Conservation (phyloP, 2,329 filamentous ascomycete genomes). For the Colletotrichum lini region DNA sequence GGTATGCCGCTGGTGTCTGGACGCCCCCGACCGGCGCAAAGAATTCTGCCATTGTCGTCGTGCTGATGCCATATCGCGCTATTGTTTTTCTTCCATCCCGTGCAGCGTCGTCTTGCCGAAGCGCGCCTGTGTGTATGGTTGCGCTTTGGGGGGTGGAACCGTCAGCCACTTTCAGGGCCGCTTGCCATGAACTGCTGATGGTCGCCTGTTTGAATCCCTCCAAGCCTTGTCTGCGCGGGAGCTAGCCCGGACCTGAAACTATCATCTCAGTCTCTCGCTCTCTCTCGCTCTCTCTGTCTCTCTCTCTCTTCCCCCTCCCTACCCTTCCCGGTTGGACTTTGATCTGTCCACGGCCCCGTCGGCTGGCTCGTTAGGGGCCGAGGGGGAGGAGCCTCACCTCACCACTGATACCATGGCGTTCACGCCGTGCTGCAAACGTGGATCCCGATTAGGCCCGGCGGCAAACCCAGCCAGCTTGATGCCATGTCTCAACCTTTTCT, state of each 20-base stretch:
- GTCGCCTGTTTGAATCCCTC: slow-evolving; percentile 29
- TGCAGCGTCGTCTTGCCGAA: slow-evolving; percentile 38
- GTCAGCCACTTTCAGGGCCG: slow-evolving; percentile 38
- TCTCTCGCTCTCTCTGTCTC: too few relatives aligned
- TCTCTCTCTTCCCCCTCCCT: background rate
- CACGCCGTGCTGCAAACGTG: slow-evolving; percentile 37
- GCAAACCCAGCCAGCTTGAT: slow-evolving; percentile 19
- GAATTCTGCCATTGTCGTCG: slow-evolving; percentile 37
- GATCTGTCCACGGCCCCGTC: slow-evolving; percentile 39
- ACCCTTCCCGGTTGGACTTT: slow-evolving; percentile 21
- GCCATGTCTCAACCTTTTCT: slow-evolving; percentile 39
- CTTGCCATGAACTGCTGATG: slow-evolving; percentile 37
- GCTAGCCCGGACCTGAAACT: slow-evolving; percentile 41
- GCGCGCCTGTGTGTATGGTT: slow-evolving; percentile 30
- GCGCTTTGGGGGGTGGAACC: slow-evolving; percentile 32
- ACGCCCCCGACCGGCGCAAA: slow-evolving; percentile 27
- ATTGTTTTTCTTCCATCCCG: slow-evolving; percentile 24
- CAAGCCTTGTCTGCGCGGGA: slow-evolving; percentile 34
- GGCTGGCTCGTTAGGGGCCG: background rate
- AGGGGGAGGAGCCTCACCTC: slow-evolving; percentile 28
- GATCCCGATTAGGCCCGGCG: slow-evolving; percentile 36
- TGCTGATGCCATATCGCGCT: slow-evolving; percentile 40
- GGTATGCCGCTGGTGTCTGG: slow-evolving; percentile 8
- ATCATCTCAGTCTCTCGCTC: slow-evolving; percentile 11
- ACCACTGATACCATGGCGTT: slow-evolving; percentile 30